Evolutionary conservation across 2,329 filamentous ascomycete genomes (phyloP).

Genomic region (Cryphonectria radicalis): DNA sequence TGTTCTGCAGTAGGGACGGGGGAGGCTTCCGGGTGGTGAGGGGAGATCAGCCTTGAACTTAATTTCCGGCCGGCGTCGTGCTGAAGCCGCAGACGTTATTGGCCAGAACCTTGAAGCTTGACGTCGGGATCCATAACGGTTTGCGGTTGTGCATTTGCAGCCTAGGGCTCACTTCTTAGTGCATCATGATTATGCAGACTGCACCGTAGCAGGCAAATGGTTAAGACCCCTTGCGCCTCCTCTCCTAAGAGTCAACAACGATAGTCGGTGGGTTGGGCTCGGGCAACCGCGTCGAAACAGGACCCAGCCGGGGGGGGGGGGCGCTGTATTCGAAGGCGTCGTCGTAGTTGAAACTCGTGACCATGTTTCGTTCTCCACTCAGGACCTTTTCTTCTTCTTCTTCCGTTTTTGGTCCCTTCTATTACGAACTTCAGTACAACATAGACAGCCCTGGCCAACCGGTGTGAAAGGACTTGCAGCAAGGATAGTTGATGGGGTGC

Average conservation of each 20-base stretch:
- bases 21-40: slow-evolving; percentile 21
- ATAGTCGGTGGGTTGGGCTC: background rate
- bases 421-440: background rate
- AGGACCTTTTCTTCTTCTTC: background rate
- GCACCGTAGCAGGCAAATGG: background rate
- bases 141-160: background rate
- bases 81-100: slow-evolving; percentile 16
- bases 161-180: background rate
- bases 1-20: slow-evolving; percentile 17
- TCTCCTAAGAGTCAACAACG: background rate
- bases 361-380: background rate
- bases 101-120: slow-evolving; percentile 13
- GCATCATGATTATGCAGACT: slow-evolving; percentile 22
- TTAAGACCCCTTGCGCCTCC: background rate
- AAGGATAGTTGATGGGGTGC: background rate
- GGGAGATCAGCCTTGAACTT: slow-evolving; percentile 19
- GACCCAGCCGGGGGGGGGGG: background rate
- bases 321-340: background rate
- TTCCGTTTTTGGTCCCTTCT: background rate
- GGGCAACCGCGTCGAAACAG: background rate
- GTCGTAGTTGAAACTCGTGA: slow-evolving; percentile 3
- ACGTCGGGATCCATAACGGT: slow-evolving; percentile 21
- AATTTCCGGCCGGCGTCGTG: slow-evolving; percentile 16
- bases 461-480: background rate
- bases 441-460: background rate